Base-by-base conservation (phyloP, 768 basidiomycete species). In the Lactifluus rugatus region DNA sequence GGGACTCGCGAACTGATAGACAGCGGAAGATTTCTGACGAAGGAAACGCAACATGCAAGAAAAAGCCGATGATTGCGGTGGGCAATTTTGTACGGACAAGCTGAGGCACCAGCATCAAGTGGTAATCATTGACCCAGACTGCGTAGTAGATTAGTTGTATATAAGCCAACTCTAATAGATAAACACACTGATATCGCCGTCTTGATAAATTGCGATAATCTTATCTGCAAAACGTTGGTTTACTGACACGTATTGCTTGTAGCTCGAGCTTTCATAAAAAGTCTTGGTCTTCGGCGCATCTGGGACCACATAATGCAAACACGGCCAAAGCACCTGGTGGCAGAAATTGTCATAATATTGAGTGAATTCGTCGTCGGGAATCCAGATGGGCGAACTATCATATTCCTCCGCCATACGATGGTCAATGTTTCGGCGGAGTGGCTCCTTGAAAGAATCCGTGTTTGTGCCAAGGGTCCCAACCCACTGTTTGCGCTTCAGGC, bases 11-110 rank as follows among this genome's bases (percentile, higher is more conserved):
- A 3, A 89, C 83, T 3, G 87, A 84, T 31, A 97, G 76, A 70
- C 93, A 95, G 8, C 94, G 79, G 79, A 96, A 96, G 64, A 96
- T 94, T 71, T 98, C 95, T 26, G 89, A 92, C 42, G 84, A 87
- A 3, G 94, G 95, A 74, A 96, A 97, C 2, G 95, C 90, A 56
- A 94, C 93, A 69, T 97, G 95, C 72, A 96, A 81, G 79, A 98
- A 98, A 81, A 97, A 96, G 8, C 81, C 91, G 64, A 92, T 88
- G 36, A 84, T 81, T 0, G 83, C 81, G 19, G 77, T 75, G 69
- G 84, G 69, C 70, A 91, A 68, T 66, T 78, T 62, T 26, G 83
- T 77, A 50, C 94, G 85, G 28, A 98, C 80, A 72, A 97, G 83
- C 44, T 80, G 78, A 1, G 95, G 95, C 9, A 96, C 81, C 49